Evolutionary conservation across 2,329 filamentous ascomycete genomes (phyloP), one percentile per base, ranked within the genome.

Genomic region (Fusarium secorum): DNA sequence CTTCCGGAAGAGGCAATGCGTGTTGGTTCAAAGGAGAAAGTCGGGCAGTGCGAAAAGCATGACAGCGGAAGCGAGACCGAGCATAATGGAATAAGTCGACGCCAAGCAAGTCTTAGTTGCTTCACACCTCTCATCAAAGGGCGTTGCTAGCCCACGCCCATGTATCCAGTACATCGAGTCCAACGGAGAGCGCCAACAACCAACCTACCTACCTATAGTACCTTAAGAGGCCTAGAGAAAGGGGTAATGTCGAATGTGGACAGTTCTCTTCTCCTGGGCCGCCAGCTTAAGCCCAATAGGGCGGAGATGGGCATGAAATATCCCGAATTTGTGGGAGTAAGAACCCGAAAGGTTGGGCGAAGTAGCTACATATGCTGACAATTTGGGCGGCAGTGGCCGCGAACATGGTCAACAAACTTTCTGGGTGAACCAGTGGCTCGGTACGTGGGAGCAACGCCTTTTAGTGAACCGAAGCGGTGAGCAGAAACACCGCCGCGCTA

Each of bases 121-220:
- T 61, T 57, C 44, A 60, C 41, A n/a, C 59, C 66, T 55, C 42
- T 44, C 32, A 14, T 15, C 60, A 49, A 51, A 38, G 68, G 73
- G 71, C 36, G 70, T 70, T 61, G 41, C 36, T 52, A 55, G 45
- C 30, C 42, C 62, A 33, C 49, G 65, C 55, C 51, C 46, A 74
- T 53, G 74, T 76, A 76, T 68, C 53, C 20, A 48, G 61, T 75
- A 76, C 74, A 69, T 66, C 15, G 22, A 35, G 13, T 45, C 36
- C 14, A 42, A 35, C 18, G 33, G 26, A 41, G 24, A 39, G 33
- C 45, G 17, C 39, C 42, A 46, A 38, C 32, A 54, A 22, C 48
- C 39, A 24, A 15, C 38, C n/a, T 22, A n/a, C 26, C 26, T 46
- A 30, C 45, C 45, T 38, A 22, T 71, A 52, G 44, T 46, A 30